Conservation (phyloP, 306 rosid genomes). For the Quercus wislizeni region DNA sequence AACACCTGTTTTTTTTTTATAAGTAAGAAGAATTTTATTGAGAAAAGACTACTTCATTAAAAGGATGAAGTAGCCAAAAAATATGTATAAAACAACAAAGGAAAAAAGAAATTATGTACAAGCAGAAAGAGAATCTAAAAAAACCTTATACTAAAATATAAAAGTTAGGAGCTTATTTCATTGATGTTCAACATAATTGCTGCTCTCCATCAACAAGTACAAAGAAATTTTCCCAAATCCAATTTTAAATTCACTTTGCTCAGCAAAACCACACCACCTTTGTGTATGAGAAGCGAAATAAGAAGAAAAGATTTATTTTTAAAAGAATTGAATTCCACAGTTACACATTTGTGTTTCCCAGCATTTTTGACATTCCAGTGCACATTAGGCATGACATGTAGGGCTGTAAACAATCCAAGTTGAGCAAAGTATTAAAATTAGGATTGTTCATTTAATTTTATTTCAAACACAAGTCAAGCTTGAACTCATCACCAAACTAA, state of each 20-base stretch:
- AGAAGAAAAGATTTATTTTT: background rate
- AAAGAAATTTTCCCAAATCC: background rate
- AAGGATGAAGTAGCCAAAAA: too few relatives aligned
- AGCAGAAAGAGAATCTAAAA: too few relatives aligned
- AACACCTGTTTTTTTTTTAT: background rate
- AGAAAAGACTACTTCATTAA: too few relatives aligned
- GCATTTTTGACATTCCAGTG: background rate
- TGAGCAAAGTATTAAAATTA: too few relatives aligned
- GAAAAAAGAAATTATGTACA: too few relatives aligned
- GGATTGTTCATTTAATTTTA: too few relatives aligned
- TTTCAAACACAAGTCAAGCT: too few relatives aligned
- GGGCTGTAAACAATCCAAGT: too few relatives aligned
- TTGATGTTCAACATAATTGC: background rate
- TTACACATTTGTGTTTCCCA: background rate
- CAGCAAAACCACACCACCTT: background rate
- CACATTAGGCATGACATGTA: background rate
- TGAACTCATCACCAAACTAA: too few relatives aligned
- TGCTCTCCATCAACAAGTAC: background rate
- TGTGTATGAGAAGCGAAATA: background rate
- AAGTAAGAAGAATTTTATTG: too few relatives aligned
- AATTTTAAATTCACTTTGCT: background rate
- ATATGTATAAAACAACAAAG: too few relatives aligned
- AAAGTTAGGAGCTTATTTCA: background rate
- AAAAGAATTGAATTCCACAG: background rate
- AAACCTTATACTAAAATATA: background rate